These are phyloP conservation scores for Phytophthora sansomeana DNA, from an alignment of 352 stramenopile species.

Conservation along the genomic window DNA sequence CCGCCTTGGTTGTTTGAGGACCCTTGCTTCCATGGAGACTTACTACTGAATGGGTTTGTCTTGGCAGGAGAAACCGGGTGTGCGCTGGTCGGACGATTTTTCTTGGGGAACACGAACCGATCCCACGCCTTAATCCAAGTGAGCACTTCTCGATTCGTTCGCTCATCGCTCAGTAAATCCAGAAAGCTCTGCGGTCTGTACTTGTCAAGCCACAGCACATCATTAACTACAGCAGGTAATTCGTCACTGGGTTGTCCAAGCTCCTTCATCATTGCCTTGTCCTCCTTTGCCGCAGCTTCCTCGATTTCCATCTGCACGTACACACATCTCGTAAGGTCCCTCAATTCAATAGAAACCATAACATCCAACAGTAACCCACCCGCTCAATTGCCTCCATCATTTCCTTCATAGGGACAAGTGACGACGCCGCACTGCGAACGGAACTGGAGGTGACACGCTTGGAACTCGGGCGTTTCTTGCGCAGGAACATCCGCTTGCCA, in stretches of 20 bases:
- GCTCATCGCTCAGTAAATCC: constrained; percentile 96
- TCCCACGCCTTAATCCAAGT: constrained; percentile 96
- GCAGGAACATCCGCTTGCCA: constrained; percentile 67
- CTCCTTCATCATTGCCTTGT: constrained; percentile 22
- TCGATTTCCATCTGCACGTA: constrained; percentile 71
- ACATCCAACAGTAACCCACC: constrained; percentile 25
- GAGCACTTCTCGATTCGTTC: constrained; percentile 97
- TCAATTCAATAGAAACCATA: not conserved
- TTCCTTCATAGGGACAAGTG: constrained; percentile 59
- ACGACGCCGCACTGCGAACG: constrained; percentile 27
- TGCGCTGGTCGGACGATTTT: constrained; percentile 43
- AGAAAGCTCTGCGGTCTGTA: constrained; percentile 95
- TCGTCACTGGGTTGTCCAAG: constrained; percentile 1
- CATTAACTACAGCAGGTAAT: constrained; percentile 11
- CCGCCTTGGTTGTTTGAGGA: constrained; percentile 11
- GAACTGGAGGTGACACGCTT: constrained; percentile 11
- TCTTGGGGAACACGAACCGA: constrained; percentile 93
- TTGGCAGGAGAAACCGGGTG: constrained; percentile 22
- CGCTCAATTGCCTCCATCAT: constrained; percentile 68
- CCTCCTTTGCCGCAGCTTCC: constrained; percentile 51
- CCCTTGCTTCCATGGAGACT: constrained; percentile 23
- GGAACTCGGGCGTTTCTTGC: constrained; percentile 59
- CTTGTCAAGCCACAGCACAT: constrained; percentile 96
- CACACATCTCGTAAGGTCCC: constrained; percentile 13
- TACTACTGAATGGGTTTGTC: constrained; percentile 11